phyloP scores from a whole-genome alignment of 192 early-diverging fungal species.

The Backusella liffmaniae region DNA sequence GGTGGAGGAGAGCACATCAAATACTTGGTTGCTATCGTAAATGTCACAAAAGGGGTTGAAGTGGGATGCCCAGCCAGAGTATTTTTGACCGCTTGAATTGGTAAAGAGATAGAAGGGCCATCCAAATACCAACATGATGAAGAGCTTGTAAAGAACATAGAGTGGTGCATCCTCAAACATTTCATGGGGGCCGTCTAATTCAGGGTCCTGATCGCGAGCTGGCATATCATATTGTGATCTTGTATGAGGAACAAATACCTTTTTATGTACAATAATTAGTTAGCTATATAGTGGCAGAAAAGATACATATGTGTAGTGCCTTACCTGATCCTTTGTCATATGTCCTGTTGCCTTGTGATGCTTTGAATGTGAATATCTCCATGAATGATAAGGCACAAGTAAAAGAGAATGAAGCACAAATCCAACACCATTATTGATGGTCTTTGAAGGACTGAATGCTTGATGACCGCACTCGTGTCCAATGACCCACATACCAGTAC shows the following conservation, averaged over 20 bases:
- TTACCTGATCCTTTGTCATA: slow-evolving; percentile 83
- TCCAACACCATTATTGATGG: slow-evolving; percentile 87
- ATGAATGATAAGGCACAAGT: slow-evolving; percentile 92
- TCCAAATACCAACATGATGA: slow-evolving; percentile 74
- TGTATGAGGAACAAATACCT: slow-evolving; percentile 78
- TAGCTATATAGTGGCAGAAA: no score
- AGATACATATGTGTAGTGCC: neutral
- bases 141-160: slow-evolving; percentile 57
- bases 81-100: slow-evolving; percentile 80
- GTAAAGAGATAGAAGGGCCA: slow-evolving; percentile 87
- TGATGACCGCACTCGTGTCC: slow-evolving; percentile 95
- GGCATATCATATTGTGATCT: slow-evolving; percentile 57
- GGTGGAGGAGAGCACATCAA: slow-evolving; percentile 71
- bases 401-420: slow-evolving; percentile 87
- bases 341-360: slow-evolving; percentile 93
- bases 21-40: slow-evolving; percentile 74
- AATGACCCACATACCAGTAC: slow-evolving; percentile 89
- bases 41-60: slow-evolving; percentile 81
- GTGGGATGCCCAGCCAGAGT: slow-evolving; percentile 76
- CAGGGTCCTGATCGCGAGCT: slow-evolving; percentile 36
- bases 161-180: slow-evolving; percentile 77
- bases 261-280: neutral
- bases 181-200: slow-evolving; percentile 32
- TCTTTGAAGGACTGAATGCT: slow-evolving; percentile 79
- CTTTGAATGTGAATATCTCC: slow-evolving; percentile 87